These are phyloP conservation scores for Backusella westeae DNA, from an alignment of 192 early-diverging fungal genomes.

Conservation along the genomic window DNA sequence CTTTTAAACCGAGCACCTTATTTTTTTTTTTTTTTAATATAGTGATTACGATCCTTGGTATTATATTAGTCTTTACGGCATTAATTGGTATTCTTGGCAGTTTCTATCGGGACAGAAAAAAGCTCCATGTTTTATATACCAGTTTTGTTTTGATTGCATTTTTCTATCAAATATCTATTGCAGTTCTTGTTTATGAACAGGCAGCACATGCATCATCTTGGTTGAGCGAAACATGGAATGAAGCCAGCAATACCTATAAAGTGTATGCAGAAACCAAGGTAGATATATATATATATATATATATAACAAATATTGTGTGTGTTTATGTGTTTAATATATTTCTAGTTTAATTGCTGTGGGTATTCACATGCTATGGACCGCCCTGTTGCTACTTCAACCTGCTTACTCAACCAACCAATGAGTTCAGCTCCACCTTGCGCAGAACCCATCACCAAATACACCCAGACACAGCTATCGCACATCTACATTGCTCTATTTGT, in stretches of 20 bases:
- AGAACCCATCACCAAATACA: neutral
- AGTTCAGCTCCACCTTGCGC: slow-evolving; percentile 13
- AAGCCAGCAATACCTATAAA: slow-evolving; percentile 7
- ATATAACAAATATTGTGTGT: neutral
- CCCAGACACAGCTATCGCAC: slow-evolving; percentile 3
- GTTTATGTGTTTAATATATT: neutral
- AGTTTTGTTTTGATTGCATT: slow-evolving; percentile 18
- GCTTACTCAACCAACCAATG: neutral
- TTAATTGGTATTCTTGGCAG: slow-evolving; percentile 14
- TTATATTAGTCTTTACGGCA: slow-evolving; percentile 16
- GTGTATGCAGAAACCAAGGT: slow-evolving; percentile 18
- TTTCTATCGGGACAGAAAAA: slow-evolving; percentile 15
- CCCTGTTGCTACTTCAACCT: slow-evolving; percentile 6
- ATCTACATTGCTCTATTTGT: slow-evolving; percentile 16
- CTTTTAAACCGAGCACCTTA: neutral
- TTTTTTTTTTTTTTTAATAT: neutral
- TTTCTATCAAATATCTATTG: slow-evolving; percentile 18
- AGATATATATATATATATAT: neutral
- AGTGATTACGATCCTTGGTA: slow-evolving; percentile 22
- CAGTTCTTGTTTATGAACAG: slow-evolving; percentile 22
- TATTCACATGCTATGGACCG: slow-evolving; percentile 17
- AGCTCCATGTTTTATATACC: slow-evolving; percentile 17
- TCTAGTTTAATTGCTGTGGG: slow-evolving; percentile 19
- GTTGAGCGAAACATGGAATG: slow-evolving; percentile 13
- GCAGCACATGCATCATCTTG: slow-evolving; percentile 10